Percentiles rank a stretch among this genome's conserved stretches.
Evolutionary conservation across 2,329 filamentous ascomycete species (phyloP).

Genomic region (Phaeosphaeria sp.): DNA sequence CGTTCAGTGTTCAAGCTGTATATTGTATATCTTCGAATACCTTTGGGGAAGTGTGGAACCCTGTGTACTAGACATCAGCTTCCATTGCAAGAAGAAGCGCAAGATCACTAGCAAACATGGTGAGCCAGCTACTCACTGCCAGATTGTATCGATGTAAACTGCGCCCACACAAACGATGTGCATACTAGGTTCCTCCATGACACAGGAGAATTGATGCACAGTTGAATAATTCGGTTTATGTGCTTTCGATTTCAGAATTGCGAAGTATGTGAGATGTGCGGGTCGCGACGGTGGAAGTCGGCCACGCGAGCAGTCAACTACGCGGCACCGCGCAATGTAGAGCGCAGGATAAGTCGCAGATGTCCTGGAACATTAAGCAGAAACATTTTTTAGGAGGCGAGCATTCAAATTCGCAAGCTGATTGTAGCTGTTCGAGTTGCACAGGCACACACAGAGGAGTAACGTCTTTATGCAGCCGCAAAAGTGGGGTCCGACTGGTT

Average conservation of each 20-base stretch:
- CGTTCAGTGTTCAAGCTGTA: too few species aligned
- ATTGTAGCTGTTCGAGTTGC: background rate
- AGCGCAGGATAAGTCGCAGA: background rate
- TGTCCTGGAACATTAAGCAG: background rate
- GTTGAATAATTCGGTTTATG: background rate
- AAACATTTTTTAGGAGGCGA: too few species aligned
- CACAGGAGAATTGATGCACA: background rate
- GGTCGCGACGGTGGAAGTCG: background rate
- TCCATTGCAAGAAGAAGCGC: too few species aligned
- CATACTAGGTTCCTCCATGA: background rate
- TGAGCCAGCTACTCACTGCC: slow-evolving; percentile 59
- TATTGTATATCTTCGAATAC: too few species aligned
- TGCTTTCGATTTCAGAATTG: background rate
- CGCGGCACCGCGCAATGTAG: background rate
- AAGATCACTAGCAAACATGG: too few species aligned
- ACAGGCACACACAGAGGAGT: background rate
- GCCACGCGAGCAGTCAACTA: background rate
- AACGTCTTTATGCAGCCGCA: background rate
- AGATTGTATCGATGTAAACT: slow-evolving; percentile 74
- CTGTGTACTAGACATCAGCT: slow-evolving; percentile 56
- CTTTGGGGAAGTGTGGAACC: slow-evolving; percentile 67
- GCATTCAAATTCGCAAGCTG: background rate
- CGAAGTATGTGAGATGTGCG: background rate
- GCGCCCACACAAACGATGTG: slow-evolving; percentile 70
- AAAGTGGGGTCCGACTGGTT: background rate